Base-by-base conservation (phyloP, 768 basidiomycete species). In the Tricholoma sp. region DNA sequence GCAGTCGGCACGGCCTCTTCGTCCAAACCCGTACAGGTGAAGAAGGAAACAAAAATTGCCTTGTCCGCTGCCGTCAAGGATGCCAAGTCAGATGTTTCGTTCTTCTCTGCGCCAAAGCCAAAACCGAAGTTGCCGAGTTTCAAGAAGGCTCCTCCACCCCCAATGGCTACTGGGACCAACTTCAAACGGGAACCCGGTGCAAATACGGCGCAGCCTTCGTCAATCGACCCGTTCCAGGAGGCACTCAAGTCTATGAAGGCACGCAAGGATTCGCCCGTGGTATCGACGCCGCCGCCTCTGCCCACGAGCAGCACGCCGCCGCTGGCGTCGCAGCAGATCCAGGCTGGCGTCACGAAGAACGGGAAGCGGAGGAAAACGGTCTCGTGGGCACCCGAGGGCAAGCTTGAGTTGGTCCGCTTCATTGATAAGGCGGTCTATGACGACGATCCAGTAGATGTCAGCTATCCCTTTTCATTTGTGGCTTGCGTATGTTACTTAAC, bases 341-440 rank as follows among this genome's bases (percentile, higher is more conserved):
- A 70, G 37, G 58, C 71, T 17, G 71, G 71, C 45, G 54, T 72
- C 37, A 71, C 68, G 55, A 68, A 72, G 63, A 69, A 69, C 52
- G 78, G 81, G 65, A 84, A 81, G 75, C 86, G 82, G 75, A 85
- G 83, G 76, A 93, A 93, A 72, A 71, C 80, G 45, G 91, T 92
- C 48, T 83, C 83, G 31, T 93, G 91, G 87, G 83, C 87, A 36
- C 76, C 88, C 39, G 89, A 90, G 59, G 80, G 76, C 66, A 74
- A 82, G 69, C 84, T 94, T 62, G 88, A 85, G 75, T 76, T 81
- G 65, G 78, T 94, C 70, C 84, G 83, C 71, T 71, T 85, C 69
- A 94, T 94, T 74, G 89, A 92, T 75, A 83, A 81, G 66, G 91
- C 92, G 61, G 77, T 92, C 64, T 94, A 94, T 75, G 92, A 92